phyloP scores from a whole-genome alignment of 1,284 basidiomycete genomes.

The Fereydounia khargensis region DNA sequence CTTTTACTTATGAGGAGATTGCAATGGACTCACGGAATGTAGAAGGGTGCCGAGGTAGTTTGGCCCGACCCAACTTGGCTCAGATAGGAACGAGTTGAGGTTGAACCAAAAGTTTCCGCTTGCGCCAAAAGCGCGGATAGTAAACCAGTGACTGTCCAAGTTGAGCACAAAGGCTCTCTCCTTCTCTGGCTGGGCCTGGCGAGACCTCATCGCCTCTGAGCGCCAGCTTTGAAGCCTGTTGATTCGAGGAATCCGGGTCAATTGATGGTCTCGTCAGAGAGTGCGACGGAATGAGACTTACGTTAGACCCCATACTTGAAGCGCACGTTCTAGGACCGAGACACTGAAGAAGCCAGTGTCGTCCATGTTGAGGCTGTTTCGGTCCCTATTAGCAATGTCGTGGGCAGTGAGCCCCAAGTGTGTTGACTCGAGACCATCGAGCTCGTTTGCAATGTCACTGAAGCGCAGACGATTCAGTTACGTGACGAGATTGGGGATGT shows the following conservation, averaged over 20 bases:
- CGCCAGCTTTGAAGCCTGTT: conserved; percentile 19
- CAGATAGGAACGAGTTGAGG: conserved; percentile 47
- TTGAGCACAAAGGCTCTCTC: conserved; percentile 54
- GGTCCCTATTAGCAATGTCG: conserved; percentile 23
- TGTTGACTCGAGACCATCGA: conserved; percentile 29
- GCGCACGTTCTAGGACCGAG: conserved; percentile 45
- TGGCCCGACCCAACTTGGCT: conserved; percentile 47
- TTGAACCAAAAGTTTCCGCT: conserved; percentile 47
- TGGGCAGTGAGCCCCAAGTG: conserved; percentile 29
- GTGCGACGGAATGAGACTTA: too few relatives aligned
- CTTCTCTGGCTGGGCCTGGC: conserved; percentile 35
- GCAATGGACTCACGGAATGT: too few relatives aligned
- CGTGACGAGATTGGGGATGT: not conserved
- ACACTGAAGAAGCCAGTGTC: conserved; percentile 53
- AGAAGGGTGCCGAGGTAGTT: conserved; percentile 50
- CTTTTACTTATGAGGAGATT: too few relatives aligned
- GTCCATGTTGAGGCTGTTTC: conserved; percentile 46
- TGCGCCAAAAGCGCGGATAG: conserved; percentile 45
- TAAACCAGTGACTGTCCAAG: conserved; percentile 53
- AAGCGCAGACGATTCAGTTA: too few relatives aligned
- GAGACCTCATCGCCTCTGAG: conserved; percentile 23
- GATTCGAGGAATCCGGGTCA: too few relatives aligned
- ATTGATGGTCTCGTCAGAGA: too few relatives aligned
- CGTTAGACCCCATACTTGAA: conserved; percentile 37
- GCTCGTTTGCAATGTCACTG: conserved; percentile 36